Evolutionary conservation across 768 basidiomycete genomes (phyloP), one percentile per base, ranked within the genome.

Genomic region (Royoungia palumana): DNA sequence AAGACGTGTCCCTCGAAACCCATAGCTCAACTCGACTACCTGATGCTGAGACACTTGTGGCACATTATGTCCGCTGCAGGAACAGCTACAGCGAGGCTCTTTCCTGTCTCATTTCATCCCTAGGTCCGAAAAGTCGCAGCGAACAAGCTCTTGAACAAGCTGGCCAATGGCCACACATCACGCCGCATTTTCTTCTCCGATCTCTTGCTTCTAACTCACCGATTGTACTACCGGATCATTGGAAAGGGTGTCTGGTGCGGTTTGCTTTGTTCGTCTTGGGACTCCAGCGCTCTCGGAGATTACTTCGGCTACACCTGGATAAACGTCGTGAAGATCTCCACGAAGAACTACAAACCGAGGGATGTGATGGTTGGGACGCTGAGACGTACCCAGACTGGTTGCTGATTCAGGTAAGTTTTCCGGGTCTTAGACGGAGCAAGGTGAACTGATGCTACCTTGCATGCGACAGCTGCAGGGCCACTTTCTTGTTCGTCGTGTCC

Each of bases 401-500:
- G 0, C 53, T 78, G 16, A 25, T 25, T 25, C 24, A 25, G 24
- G 24, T 25, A 8, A 4, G 8, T 25, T n/a, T 25, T 25, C 24
- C 6, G 21, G 17, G 14, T 28, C 2, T 14, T 46, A 10, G 0
- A 16, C 22, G 3, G 14, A 28, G 28, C 28, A 13, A 25, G 28
- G 12, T 28, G 3, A 28, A 12, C 28, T 28, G 28, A 28, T 11
- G 2, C 32, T 11, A 10, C 14, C 5, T 19, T 3, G 34, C 41
- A 14, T 32, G 2, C 6, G 16, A 32, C 43, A 80, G 78, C 67
- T 80, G 2, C 75, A 80, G 47, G 59, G 68, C 8, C 64, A 78
- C 42, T 67, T 81, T 32, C 47, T 71, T 6, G 59, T 70, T 22
- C 75, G 79, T 5, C 64, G 67, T 0, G 54, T 79, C 14, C 80